phyloP scores from a whole-genome alignment of 441 rosid genomes.

The Pelargonium myrrhifolium region DNA sequence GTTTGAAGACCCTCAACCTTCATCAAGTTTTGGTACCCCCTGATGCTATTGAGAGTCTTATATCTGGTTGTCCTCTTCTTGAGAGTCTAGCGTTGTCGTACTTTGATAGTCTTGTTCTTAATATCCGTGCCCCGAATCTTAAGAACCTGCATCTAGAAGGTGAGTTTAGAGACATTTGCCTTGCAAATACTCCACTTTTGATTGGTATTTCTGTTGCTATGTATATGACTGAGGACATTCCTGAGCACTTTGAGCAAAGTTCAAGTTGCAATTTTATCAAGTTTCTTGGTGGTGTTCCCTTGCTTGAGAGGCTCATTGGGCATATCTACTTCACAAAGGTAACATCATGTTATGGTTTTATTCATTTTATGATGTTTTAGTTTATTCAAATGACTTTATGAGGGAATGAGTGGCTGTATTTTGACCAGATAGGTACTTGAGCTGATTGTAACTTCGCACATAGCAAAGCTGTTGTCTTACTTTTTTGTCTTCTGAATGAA shows the following conservation, averaged over 20 bases:
- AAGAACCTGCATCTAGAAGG: conserved; percentile 80
- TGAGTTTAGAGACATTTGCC: conserved; percentile 71
- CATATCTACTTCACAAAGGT: conserved; percentile 90
- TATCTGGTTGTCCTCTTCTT: conserved; percentile 69
- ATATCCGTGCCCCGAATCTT: conserved; percentile 65
- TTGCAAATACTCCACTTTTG: conserved; percentile 64
- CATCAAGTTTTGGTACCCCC: conserved; percentile 68
- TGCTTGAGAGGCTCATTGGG: conserved; percentile 74
- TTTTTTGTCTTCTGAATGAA: conserved; percentile 14
- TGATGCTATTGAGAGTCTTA: conserved; percentile 66
- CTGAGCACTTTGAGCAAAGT: conserved; percentile 76
- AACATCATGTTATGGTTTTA: conserved; percentile 7
- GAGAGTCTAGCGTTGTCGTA: conserved; percentile 72
- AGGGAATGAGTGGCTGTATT: not conserved
- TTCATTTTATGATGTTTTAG: not conserved
- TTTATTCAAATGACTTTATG: not conserved
- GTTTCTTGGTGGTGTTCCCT: conserved; percentile 76
- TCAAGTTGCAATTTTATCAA: conserved; percentile 65
- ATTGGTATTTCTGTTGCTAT: conserved; percentile 62
- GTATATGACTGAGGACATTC: conserved; percentile 73
- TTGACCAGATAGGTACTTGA: not conserved
- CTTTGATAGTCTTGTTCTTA: conserved; percentile 67
- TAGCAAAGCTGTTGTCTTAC: not conserved
- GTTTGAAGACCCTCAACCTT: conserved; percentile 64
- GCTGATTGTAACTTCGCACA: not conserved